Base-by-base conservation (phyloP, 805 yeast genomes). In the Clavispora fructus region DNA sequence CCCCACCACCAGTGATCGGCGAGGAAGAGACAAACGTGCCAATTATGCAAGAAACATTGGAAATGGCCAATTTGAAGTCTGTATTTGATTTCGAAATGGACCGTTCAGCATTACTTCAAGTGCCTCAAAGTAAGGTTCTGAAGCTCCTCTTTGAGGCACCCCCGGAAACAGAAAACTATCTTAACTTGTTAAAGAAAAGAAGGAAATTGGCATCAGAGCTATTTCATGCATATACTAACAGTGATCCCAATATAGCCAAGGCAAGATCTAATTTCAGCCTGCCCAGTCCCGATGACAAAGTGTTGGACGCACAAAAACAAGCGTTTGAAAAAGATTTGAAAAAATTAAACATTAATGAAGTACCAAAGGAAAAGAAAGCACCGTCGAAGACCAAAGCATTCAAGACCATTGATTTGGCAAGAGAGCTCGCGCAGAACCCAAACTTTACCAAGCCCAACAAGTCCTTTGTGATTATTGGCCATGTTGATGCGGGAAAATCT, bases 401-500 rank as follows among this genome's bases (percentile, higher is more conserved):
- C 49, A 65, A 67, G 47, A 66, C 70, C 42, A 59, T 78, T 10
- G 73, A 80, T 53, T 43, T 81, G 6, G 61, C 56, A 12, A 49
- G 64, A 23, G 77, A 74, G 53, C 51, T 78, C 25, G 43, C 59
- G 4, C 53, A 61, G 9, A 67, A 69, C 52, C 44, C 60, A 10
- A 46, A 56, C 7, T 67, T 59, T 49, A 42, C 52, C 32, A 82
- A 81, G 54, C 85, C 87, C 1, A 76, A 71, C 45, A 65, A 82
- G 42, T 78, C 85, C n/a, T 85, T 85, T 56, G 90, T 86, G 30
- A 89, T 87, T 4, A 84, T 87, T 53, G 94, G 95, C 10, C 95
- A 87, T 62, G 92, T 87, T 7, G 95, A 87, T 63, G 87, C 92
- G 0, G 95, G 95, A 13, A 87, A 87, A 58, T 83, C 90, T 2